Evolutionary conservation across 768 basidiomycete species (phyloP).

Genomic region (Pulveroboletus sp.): DNA sequence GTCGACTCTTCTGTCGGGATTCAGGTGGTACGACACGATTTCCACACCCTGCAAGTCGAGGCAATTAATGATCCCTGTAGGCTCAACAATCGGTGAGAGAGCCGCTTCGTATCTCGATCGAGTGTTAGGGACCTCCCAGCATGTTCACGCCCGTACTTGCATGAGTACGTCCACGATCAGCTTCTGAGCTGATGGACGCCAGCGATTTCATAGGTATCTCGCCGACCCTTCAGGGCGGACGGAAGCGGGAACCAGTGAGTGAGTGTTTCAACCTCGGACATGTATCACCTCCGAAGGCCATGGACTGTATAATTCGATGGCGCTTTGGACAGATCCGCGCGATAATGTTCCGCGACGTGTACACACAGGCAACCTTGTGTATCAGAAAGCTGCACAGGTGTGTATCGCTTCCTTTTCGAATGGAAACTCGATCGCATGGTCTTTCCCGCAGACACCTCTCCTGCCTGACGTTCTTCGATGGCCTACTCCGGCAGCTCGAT

Average conservation of each 20-base stretch:
- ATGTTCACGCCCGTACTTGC: slow-evolving; percentile 26
- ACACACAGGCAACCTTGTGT: slow-evolving; percentile 33
- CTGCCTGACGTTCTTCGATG: slow-evolving; percentile 30
- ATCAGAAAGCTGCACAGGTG: slow-evolving; percentile 34
- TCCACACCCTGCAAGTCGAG: slow-evolving; percentile 13
- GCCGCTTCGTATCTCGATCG: slow-evolving; percentile 38
- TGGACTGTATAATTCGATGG: slow-evolving; percentile 23
- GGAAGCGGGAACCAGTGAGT: slow-evolving; percentile 6
- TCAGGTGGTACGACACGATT: slow-evolving; percentile 36
- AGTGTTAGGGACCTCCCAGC: slow-evolving; percentile 39
- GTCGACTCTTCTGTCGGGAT: slow-evolving; percentile 31
- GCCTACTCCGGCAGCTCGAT: slow-evolving; percentile 22
- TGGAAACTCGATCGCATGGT: slow-evolving; percentile 17
- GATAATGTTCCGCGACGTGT: slow-evolving; percentile 23
- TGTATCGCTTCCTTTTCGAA: slow-evolving; percentile 18
- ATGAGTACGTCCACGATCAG: slow-evolving; percentile 18
- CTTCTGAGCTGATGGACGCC: not conserved
- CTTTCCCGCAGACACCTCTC: slow-evolving; percentile 28
- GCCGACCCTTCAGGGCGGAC: slow-evolving; percentile 32
- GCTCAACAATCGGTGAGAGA: slow-evolving; percentile 30
- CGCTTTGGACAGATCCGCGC: slow-evolving; percentile 25
- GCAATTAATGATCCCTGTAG: slow-evolving; percentile 17
- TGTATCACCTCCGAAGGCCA: slow-evolving; percentile 18
- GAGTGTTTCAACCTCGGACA: slow-evolving; percentile 11
- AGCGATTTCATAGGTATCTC: slow-evolving; percentile 17